Conservation (phyloP, 139 green algal species). For the Zygnema cylindricum region DNA sequence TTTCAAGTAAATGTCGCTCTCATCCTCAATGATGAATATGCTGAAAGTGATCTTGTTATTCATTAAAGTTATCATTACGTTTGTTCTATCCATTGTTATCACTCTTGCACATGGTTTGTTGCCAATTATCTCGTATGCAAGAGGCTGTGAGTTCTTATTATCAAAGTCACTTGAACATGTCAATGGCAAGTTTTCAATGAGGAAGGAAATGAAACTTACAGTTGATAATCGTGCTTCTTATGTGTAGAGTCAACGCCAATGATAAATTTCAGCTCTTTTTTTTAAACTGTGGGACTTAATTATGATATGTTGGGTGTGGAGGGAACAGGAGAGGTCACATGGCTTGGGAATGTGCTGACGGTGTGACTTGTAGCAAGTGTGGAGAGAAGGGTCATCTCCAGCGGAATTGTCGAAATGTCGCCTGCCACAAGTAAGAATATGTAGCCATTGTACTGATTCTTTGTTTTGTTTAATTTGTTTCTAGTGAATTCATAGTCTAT, state of each 20-base stretch:
- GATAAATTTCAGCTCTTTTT: background rate
- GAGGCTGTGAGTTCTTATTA: background rate
- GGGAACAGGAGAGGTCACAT: constrained; percentile 44
- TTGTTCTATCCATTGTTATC: background rate
- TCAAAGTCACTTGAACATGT: constrained; percentile 5
- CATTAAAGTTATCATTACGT: background rate
- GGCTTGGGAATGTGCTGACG: constrained; percentile 49
- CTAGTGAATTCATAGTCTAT: too few relatives aligned
- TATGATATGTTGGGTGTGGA: background rate
- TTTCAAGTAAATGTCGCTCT: too few relatives aligned
- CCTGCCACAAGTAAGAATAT: constrained; percentile 47
- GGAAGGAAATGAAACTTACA: background rate
- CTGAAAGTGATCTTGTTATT: constrained; percentile 9
- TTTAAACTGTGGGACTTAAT: background rate
- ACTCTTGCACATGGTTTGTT: background rate
- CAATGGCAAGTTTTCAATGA: background rate
- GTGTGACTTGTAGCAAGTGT: constrained; percentile 39
- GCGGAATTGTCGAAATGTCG: constrained; percentile 36
- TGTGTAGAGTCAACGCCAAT: background rate
- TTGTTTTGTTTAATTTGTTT: too few relatives aligned
- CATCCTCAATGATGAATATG: too few relatives aligned
- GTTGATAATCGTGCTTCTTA: background rate
- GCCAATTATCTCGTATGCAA: background rate
- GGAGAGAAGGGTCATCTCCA: constrained; percentile 29
- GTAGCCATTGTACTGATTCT: too few relatives aligned